A percentile compares a stretch with the other conserved stretches of the same genome.
Conservation (phyloP, 208 protist genomes). For the Wallacemonas rigidus region DNA sequence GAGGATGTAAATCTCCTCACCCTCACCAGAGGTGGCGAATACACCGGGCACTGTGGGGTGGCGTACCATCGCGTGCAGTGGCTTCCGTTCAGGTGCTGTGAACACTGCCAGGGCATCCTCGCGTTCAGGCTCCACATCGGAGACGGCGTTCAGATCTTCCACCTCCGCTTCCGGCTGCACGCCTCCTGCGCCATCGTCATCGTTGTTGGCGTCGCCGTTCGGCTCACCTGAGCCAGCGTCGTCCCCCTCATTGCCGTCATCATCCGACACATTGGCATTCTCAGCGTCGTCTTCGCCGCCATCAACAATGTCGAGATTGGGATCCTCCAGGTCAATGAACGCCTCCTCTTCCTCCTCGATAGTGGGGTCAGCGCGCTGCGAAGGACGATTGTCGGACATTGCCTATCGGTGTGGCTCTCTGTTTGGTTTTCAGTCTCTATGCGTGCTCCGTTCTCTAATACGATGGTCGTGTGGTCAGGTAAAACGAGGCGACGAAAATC, state of each 20-base stretch:
- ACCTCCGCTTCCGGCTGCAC: slow-evolving; percentile 37
- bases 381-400: slow-evolving; percentile 28
- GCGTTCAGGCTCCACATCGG: slow-evolving; percentile 74
- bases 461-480: too few relatives aligned
- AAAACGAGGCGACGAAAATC: too few relatives aligned
- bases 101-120: slow-evolving; percentile 79
- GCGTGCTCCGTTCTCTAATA: background rate
- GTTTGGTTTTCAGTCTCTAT: background rate
- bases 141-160: slow-evolving; percentile 78
- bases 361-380: slow-evolving; percentile 28
- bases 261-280: slow-evolving; percentile 25
- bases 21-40: slow-evolving; percentile 71
- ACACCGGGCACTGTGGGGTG: slow-evolving; percentile 46
- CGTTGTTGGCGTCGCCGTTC: background rate
- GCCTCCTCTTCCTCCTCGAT: slow-evolving; percentile 68
- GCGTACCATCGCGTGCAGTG: slow-evolving; percentile 61
- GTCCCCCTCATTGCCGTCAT: slow-evolving; percentile 29
- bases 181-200: slow-evolving; percentile 17
- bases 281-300: slow-evolving; percentile 38
- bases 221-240: background rate
- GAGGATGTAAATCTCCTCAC: slow-evolving; percentile 78
- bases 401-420: background rate
- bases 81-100: slow-evolving; percentile 41
- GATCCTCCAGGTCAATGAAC: slow-evolving; percentile 87
- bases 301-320: slow-evolving; percentile 74